These are phyloP conservation scores for Hypseocharis bilobata DNA, from an alignment of 441 rosid species.

Conservation along the genomic window DNA sequence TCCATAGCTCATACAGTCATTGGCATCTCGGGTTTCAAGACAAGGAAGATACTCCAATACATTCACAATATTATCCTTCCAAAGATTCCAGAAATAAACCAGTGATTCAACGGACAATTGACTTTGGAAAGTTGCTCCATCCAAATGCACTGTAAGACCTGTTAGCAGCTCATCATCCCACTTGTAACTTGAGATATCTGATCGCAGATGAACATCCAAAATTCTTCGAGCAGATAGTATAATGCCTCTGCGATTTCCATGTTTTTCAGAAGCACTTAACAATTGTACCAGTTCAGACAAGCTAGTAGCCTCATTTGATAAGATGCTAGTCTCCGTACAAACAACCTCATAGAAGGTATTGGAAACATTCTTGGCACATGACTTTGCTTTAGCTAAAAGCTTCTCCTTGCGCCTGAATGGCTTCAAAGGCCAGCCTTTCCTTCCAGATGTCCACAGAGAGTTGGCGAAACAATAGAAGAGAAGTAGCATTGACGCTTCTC, in stretches of 20 bases:
- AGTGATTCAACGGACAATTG: slow-evolving; percentile 27
- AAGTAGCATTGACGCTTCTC: slow-evolving; percentile 29
- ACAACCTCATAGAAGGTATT: slow-evolving; percentile 21
- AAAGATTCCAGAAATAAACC: slow-evolving; percentile 32
- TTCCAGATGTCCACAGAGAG: slow-evolving; percentile 41
- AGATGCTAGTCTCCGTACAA: slow-evolving; percentile 28
- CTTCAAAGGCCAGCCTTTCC: slow-evolving; percentile 48
- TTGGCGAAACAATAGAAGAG: slow-evolving; percentile 32
- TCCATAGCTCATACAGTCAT: slow-evolving; percentile 18
- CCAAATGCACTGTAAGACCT: slow-evolving; percentile 21
- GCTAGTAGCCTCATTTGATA: slow-evolving; percentile 20
- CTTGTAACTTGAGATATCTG: slow-evolving; percentile 18
- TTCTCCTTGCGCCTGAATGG: slow-evolving; percentile 28
- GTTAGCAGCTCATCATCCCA: slow-evolving; percentile 29
- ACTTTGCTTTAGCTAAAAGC: slow-evolving; percentile 32
- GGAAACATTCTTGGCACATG: slow-evolving; percentile 24
- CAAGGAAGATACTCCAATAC: slow-evolving; percentile 25
- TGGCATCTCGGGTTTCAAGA: slow-evolving; percentile 14
- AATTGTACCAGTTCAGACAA: slow-evolving; percentile 22
- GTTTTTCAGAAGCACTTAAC: slow-evolving; percentile 25
- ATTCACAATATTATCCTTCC: slow-evolving; percentile 31
- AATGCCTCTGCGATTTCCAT: slow-evolving; percentile 31
- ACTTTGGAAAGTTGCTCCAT: slow-evolving; percentile 10
- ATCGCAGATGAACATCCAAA: slow-evolving; percentile 36
- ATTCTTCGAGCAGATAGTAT: slow-evolving; percentile 31